A percentile compares a stretch with the other conserved stretches of the same genome.
Conservation (phyloP, 2,329 filamentous ascomycete genomes). For the Sporothrix schenckii region DNA sequence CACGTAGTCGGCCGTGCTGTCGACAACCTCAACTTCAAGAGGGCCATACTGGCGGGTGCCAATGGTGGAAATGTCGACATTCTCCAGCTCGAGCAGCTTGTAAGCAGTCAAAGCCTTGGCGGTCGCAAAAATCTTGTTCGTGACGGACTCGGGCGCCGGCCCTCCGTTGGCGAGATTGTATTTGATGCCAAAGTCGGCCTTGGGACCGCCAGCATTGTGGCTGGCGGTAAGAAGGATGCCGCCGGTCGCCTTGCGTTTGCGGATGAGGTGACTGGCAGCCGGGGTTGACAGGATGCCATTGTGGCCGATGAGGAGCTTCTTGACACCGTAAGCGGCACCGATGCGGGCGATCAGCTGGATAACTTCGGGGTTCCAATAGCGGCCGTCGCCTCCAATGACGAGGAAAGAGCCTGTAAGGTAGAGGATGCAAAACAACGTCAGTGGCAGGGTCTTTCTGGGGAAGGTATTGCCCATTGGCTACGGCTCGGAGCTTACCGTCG, state of each 20-base stretch:
- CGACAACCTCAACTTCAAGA: conserved; percentile 92
- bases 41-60: conserved; percentile 81
- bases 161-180: conserved; percentile 98
- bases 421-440: background rate
- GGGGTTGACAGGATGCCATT: conserved; percentile 96
- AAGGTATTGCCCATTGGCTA: background rate
- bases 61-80: conserved; percentile 80
- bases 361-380: conserved; percentile 96
- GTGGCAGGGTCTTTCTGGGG: conserved; percentile 33
- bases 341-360: conserved; percentile 98
- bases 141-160: conserved; percentile 92
- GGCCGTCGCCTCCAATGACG: conserved; percentile 95
- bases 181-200: conserved; percentile 98
- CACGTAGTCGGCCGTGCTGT: conserved; percentile 90
- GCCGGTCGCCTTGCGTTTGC: conserved; percentile 91
- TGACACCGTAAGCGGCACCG: conserved; percentile 92
- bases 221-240: conserved; percentile 96
- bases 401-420: conserved; percentile 66
- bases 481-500: conserved; percentile 58
- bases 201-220: conserved; percentile 95
- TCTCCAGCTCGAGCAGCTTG: conserved; percentile 85
- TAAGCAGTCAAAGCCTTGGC: conserved; percentile 90
- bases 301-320: conserved; percentile 97
- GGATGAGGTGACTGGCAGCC: conserved; percentile 92
- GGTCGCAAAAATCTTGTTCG: conserved; percentile 94